phyloP scores from a whole-genome alignment of 2,329 filamentous ascomycete species.

The Aspergillaceae sp. region DNA sequence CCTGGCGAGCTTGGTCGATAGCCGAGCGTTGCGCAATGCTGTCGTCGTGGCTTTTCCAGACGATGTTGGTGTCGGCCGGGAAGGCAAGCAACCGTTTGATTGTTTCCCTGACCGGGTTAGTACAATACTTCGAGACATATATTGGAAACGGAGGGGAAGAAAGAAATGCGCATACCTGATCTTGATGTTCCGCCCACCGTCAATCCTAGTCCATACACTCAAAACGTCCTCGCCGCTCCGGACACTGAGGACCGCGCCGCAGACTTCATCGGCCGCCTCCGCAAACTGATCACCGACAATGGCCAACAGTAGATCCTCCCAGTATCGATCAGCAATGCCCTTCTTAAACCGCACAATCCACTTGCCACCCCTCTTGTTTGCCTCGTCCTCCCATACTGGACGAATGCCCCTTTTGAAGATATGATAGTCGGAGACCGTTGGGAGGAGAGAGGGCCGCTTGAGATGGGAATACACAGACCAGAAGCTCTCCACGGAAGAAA shows the following conservation, averaged over 20 bases:
- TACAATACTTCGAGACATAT: constrained; percentile 4
- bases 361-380: constrained; percentile 92
- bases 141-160: neutral
- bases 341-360: constrained; percentile 97
- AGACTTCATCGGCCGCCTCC: constrained; percentile 88
- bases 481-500: constrained; percentile 80
- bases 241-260: constrained; percentile 87
- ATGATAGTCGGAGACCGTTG: constrained; percentile 93
- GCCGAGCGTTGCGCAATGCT: constrained; percentile 87
- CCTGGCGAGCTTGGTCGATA: constrained; percentile 83
- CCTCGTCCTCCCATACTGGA: constrained; percentile 96
- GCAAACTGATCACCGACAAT: constrained; percentile 90
- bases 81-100: constrained; percentile 85
- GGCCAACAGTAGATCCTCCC: constrained; percentile 86
- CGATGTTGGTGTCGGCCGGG: constrained; percentile 78
- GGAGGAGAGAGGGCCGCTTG: constrained; percentile 77
- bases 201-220: constrained; percentile 93
- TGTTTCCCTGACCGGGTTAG: constrained; percentile 58
- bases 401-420: constrained; percentile 95
- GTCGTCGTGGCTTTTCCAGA: constrained; percentile 94
- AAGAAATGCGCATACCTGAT: constrained; percentile 60
- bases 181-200: constrained; percentile 88
- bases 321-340: constrained; percentile 90
- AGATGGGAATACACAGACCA: constrained; percentile 83
- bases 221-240: constrained; percentile 93